Evolutionary conservation across 2,329 filamentous ascomycete species (phyloP), one percentile per base, ranked within the genome.

Genomic region (Cyanodermella asteris): DNA sequence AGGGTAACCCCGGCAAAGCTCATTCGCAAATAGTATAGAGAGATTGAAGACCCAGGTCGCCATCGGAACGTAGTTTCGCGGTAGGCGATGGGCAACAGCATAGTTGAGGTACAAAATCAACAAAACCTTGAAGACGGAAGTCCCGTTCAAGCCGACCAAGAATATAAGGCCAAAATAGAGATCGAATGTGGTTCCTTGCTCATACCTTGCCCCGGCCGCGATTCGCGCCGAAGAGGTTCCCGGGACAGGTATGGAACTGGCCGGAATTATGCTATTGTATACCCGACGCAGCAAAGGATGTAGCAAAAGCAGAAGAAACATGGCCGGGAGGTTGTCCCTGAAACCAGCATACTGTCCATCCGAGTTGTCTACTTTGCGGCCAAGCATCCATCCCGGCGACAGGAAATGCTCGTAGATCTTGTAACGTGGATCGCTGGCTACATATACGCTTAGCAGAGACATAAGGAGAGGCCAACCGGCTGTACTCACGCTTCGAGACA

Each of bases 31-130:
- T 18, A 97, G 53, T 4, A 71, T 73, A 14, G 58, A 61, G 28
- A 97, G 64, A 39, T 91, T 93, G 56, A 93, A 94, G 3, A 67
- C 47, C 87, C 90, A 97, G 0, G 84, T 91, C 6, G 63, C 69
- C 3, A 55, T 54, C 0, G 82, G 81, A 1, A 91, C 55, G 35
- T 72, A 72, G 15, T 58, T 51, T 31, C 64, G 65, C 7, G 81
- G 78, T 8, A 91, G 47, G 20, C 51, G 51, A 5, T 66, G 91
- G 8, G 70, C 77, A 20, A 97, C 57, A 30, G 63, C 63, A 51
- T 75, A 93, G 47, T 97, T 97, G 35, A 73, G 41, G 34, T 64
- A 75, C 8, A 97, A 52, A 26, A 97, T 91, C 0, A 59, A 32
- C 3, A 93, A 47, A 10, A 97, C 64, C 47, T 97, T 97, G 35